phyloP scores from a whole-genome alignment of 306 rosid species.

The Erythrophleum fordii region DNA sequence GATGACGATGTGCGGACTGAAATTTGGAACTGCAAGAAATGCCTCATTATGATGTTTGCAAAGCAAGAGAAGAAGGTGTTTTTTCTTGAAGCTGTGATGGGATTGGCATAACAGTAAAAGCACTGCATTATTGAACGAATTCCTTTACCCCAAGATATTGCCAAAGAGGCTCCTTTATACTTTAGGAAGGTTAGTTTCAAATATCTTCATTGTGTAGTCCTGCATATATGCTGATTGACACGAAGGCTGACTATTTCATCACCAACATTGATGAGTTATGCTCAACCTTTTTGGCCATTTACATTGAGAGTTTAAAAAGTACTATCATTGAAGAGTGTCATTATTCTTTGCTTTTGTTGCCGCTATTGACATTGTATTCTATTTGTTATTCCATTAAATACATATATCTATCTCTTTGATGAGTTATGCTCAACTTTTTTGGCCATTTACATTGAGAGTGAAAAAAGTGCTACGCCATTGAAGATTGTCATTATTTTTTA shows the following conservation, averaged over 20 bases:
- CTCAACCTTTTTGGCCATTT: neutral
- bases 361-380: too few relatives aligned
- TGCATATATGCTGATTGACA: neutral
- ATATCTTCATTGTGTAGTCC: neutral
- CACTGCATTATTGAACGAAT: slow-evolving; percentile 86
- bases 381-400: too few relatives aligned
- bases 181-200: slow-evolving; percentile 68
- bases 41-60: slow-evolving; percentile 92
- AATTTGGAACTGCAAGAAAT: slow-evolving; percentile 89
- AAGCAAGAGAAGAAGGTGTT: slow-evolving; percentile 83
- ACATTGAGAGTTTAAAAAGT: neutral
- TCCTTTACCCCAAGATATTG: slow-evolving; percentile 77
- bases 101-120: slow-evolving; percentile 73
- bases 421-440: too few relatives aligned
- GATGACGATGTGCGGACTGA: slow-evolving; percentile 80
- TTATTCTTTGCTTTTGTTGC: too few relatives aligned
- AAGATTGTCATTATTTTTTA: neutral
- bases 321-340: neutral
- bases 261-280: neutral
- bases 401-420: too few relatives aligned
- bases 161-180: slow-evolving; percentile 83
- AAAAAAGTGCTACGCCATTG: too few relatives aligned
- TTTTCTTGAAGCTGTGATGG: slow-evolving; percentile 88
- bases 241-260: neutral
- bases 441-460: too few relatives aligned